These are phyloP conservation scores for Penicillium griseofulvum DNA, from an alignment of 2,329 filamentous ascomycete species.

Conservation along the genomic window DNA sequence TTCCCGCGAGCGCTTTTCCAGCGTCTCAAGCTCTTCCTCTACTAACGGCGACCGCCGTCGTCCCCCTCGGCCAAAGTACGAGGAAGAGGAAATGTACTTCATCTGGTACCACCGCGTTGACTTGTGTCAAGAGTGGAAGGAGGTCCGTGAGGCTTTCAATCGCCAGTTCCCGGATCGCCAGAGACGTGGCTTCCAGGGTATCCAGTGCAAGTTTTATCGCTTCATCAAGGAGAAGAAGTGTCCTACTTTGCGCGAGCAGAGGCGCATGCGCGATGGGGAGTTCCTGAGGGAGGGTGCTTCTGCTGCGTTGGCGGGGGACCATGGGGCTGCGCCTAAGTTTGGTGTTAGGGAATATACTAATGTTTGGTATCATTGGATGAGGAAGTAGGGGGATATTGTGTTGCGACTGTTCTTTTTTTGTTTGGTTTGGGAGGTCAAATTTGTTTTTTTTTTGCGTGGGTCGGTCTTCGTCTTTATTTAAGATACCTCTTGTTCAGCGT, in stretches of 20 bases:
- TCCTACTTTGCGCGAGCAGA: constrained; percentile 45
- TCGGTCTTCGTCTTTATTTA: constrained; percentile 10
- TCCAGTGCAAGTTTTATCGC: constrained; percentile 53
- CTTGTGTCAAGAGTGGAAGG: constrained; percentile 47
- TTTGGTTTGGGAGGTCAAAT: not conserved
- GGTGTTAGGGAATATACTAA: constrained; percentile 33
- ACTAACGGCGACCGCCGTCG: constrained; percentile 39
- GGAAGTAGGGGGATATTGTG: constrained; percentile 18
- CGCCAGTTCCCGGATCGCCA: constrained; percentile 43
- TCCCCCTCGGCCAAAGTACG: constrained; percentile 47
- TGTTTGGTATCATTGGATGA: constrained; percentile 47
- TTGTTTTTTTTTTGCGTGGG: constrained; percentile 10
- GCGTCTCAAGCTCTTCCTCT: constrained; percentile 42
- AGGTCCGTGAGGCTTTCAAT: constrained; percentile 46
- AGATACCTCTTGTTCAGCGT: constrained; percentile 20
- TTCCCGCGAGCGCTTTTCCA: constrained; percentile 40
- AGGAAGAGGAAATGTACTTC: constrained; percentile 49
- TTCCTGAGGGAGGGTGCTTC: constrained; percentile 33
- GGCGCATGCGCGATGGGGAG: constrained; percentile 40
- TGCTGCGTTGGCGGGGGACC: constrained; percentile 17
- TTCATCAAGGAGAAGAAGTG: constrained; percentile 47
- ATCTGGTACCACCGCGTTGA: constrained; percentile 52
- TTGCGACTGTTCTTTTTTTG: not conserved
- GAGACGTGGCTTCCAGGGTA: constrained; percentile 44
- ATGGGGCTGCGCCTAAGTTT: constrained; percentile 3